A percentile compares a stretch with the other conserved stretches of the same genome.
phyloP scores from a whole-genome alignment of 2,329 filamentous ascomycete genomes.

The Colletotrichum orbiculare region DNA sequence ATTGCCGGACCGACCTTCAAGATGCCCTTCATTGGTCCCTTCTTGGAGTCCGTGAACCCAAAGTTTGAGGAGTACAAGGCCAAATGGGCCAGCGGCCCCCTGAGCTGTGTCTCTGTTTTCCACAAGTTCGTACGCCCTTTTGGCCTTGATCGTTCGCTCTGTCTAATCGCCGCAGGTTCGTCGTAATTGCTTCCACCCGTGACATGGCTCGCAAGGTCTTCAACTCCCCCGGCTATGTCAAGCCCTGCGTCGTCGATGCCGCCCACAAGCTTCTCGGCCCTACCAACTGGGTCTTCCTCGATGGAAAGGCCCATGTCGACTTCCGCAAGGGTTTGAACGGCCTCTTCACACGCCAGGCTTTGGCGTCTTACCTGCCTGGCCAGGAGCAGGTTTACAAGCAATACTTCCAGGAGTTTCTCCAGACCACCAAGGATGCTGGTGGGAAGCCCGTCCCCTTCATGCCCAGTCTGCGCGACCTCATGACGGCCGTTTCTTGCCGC shows the following conservation, averaged over 20 bases:
- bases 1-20: constrained; percentile 82
- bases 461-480: constrained; percentile 90
- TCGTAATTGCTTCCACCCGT: constrained; percentile 93
- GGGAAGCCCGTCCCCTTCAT: constrained; percentile 88
- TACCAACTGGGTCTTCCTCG: constrained; percentile 97
- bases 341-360: constrained; percentile 90
- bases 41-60: constrained; percentile 90
- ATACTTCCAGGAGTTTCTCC: constrained; percentile 84
- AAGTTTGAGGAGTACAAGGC: constrained; percentile 91
- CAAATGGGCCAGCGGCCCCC: constrained; percentile 90
- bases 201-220: constrained; percentile 97
- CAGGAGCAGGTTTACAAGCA: constrained; percentile 92
- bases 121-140: constrained; percentile 74
- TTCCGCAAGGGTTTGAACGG: constrained; percentile 97
- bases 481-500: constrained; percentile 93
- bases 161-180: constrained; percentile 72
- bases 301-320: constrained; percentile 94
- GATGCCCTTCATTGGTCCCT: constrained; percentile 92
- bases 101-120: constrained; percentile 98
- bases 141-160: not conserved
- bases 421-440: constrained; percentile 77
- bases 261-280: constrained; percentile 92
- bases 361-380: constrained; percentile 88
- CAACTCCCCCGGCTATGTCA: constrained; percentile 91
- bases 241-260: constrained; percentile 95